Evolutionary conservation across 2,329 filamentous ascomycete genomes (phyloP).

Genomic region (Diaporthe eres): DNA sequence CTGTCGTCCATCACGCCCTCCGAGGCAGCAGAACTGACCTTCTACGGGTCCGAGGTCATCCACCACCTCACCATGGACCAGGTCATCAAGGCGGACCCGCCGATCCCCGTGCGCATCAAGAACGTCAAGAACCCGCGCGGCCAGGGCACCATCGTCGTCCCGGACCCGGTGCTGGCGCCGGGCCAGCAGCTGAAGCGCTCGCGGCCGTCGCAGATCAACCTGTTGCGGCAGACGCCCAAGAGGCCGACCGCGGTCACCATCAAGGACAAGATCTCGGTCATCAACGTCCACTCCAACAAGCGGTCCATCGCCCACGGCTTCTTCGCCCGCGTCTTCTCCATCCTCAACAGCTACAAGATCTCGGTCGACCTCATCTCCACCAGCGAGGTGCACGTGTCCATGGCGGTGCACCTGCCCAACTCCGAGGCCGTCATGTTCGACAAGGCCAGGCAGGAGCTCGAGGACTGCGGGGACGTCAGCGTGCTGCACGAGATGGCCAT

Average conservation of each 20-base stretch:
- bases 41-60: slow-evolving; percentile 96
- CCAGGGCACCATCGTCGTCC: slow-evolving; percentile 85
- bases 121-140: slow-evolving; percentile 90
- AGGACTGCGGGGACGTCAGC: slow-evolving; percentile 89
- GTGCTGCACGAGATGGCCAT: slow-evolving; percentile 95
- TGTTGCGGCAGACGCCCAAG: slow-evolving; percentile 73
- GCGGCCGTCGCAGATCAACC: slow-evolving; percentile 54
- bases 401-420: slow-evolving; percentile 91
- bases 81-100: slow-evolving; percentile 82
- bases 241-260: slow-evolving; percentile 93
- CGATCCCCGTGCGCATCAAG: slow-evolving; percentile 90
- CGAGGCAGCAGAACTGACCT: slow-evolving; percentile 95
- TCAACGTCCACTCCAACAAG: slow-evolving; percentile 99
- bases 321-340: slow-evolving; percentile 92
- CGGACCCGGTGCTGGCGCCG: slow-evolving; percentile 73
- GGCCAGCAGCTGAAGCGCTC: slow-evolving; percentile 71
- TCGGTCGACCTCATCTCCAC: slow-evolving; percentile 98
- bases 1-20: slow-evolving; percentile 90
- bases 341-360: slow-evolving; percentile 87
- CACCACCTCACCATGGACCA: slow-evolving; percentile 99
- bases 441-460: slow-evolving; percentile 78
- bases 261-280: slow-evolving; percentile 95
- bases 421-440: slow-evolving; percentile 74
- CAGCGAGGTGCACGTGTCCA: slow-evolving; percentile 95
- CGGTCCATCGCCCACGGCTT: slow-evolving; percentile 96